Percentiles rank a stretch among this genome's conserved stretches.
Conservation (phyloP, 2,329 filamentous ascomycete genomes). For the Clathrospora elynae region DNA sequence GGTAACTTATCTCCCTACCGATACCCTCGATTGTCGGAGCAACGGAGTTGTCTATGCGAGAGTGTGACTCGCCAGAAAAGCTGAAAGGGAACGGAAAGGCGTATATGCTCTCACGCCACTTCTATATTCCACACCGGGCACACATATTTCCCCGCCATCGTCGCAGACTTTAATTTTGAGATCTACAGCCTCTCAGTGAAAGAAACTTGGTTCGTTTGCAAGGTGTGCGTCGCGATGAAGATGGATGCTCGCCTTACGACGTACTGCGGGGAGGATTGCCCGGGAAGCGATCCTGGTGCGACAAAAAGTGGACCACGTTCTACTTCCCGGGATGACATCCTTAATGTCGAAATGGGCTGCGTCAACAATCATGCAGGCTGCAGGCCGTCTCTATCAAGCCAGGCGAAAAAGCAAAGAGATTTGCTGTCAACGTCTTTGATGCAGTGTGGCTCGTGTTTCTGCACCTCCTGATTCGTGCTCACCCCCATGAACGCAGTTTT, state of each 20-base stretch:
- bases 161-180: background rate
- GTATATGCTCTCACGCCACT: slow-evolving; percentile 8
- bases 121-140: slow-evolving; percentile 6
- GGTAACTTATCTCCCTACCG: slow-evolving; percentile 7
- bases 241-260: slow-evolving; percentile 11
- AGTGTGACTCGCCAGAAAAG: background rate
- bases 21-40: slow-evolving; percentile 15
- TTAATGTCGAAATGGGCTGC: slow-evolving; percentile 14
- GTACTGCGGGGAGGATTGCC: slow-evolving; percentile 5
- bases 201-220: slow-evolving; percentile 6
- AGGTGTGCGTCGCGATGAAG: slow-evolving; percentile 8
- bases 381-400: slow-evolving; percentile 7
- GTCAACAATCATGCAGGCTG: slow-evolving; percentile 12
- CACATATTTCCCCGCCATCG: slow-evolving; percentile 7
- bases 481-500: too few species aligned
- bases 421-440: too few species aligned
- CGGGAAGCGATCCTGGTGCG: slow-evolving; percentile 12
- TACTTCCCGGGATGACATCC: slow-evolving; percentile 10
- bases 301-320: slow-evolving; percentile 15
- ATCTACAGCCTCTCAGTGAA: background rate
- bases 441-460: too few species aligned
- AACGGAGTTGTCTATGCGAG: slow-evolving; percentile 1
- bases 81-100: slow-evolving; percentile 9
- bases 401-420: too few species aligned
- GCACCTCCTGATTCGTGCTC: too few species aligned